A percentile compares a stretch with the other conserved stretches of the same genome.
These are phyloP conservation scores for Bipolaris cookei DNA, from an alignment of 2,329 filamentous ascomycete species.

Conservation along the genomic window DNA sequence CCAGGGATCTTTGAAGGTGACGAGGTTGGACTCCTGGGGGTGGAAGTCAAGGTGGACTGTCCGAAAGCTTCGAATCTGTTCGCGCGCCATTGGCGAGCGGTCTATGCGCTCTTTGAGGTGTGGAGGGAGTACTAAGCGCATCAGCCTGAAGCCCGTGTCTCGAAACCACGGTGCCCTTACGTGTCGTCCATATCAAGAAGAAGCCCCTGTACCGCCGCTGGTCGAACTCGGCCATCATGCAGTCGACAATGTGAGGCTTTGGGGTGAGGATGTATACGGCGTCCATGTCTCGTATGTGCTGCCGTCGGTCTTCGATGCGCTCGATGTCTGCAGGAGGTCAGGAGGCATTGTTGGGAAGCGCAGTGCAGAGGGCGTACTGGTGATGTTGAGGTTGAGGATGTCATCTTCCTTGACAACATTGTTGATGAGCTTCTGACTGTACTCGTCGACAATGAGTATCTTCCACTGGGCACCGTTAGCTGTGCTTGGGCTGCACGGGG, in stretches of 20 bases:
- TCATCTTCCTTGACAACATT: conserved; percentile 95
- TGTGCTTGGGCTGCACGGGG: conserved; percentile 23
- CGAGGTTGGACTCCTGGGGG: conserved; percentile 86
- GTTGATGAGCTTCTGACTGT: conserved; percentile 83
- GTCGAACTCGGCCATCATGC: conserved; percentile 90
- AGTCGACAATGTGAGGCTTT: conserved; percentile 87
- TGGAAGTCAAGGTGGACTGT: conserved; percentile 88
- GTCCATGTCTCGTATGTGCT: conserved; percentile 86
- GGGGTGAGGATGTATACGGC: conserved; percentile 92
- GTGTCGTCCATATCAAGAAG: conserved; percentile 84
- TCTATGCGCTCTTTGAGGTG: conserved; percentile 76
- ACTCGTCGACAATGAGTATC: conserved; percentile 87
- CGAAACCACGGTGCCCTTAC: conserved; percentile 44
- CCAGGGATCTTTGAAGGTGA: conserved; percentile 93
- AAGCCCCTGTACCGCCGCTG: conserved; percentile 78
- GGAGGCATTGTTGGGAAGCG: conserved; percentile 10
- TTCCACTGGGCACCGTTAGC: conserved; percentile 76
- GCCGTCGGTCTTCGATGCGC: conserved; percentile 84
- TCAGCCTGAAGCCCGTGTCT: not conserved
- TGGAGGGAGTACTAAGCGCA: conserved; percentile 66
- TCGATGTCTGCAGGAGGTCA: conserved; percentile 77
- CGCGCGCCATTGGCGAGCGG: conserved; percentile 69
- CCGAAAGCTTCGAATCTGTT: conserved; percentile 79
- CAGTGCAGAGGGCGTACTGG: conserved; percentile 66
- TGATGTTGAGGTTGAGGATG: conserved; percentile 94